A percentile compares a stretch with the other conserved stretches of the same genome.
These are phyloP conservation scores for Tulasnella sp. DNA, from an alignment of 768 basidiomycete genomes.

Conservation along the genomic window DNA sequence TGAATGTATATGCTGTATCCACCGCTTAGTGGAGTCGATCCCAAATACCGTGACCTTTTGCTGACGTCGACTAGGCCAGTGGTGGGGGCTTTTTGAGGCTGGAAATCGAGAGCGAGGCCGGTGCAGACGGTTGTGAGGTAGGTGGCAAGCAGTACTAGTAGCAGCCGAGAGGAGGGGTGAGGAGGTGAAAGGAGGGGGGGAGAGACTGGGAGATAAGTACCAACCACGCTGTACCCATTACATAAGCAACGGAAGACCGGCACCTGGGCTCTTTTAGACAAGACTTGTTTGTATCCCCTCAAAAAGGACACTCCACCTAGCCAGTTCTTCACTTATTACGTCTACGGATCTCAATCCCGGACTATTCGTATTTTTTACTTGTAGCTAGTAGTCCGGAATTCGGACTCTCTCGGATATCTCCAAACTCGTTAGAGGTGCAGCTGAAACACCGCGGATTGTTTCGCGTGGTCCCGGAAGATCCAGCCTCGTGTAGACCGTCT, in stretches of 20 bases:
- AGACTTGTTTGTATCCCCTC: not conserved
- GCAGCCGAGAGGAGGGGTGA: not conserved
- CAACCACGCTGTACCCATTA: not conserved
- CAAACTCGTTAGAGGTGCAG: not conserved
- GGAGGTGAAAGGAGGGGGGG: not conserved
- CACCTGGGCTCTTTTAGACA: not conserved
- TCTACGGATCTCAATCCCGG: not conserved
- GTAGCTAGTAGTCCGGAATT: not conserved
- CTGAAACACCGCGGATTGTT: not conserved
- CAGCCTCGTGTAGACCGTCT: not conserved
- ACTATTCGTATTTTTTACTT: too few relatives aligned
- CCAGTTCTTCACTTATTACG: not conserved
- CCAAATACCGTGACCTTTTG: not conserved
- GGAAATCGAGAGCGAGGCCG: not conserved
- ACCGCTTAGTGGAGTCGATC: not conserved
- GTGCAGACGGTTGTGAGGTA: not conserved
- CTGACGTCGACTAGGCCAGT: not conserved
- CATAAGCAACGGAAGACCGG: not conserved
- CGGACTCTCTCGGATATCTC: not conserved
- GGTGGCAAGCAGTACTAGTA: not conserved
- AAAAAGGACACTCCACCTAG: not conserved
- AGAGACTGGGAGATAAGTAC: not conserved
- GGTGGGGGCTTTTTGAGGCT: not conserved
- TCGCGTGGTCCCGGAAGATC: not conserved
- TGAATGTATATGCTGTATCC: not conserved